These are phyloP conservation scores for Gossypium bickii DNA, from an alignment of 345 rosid genomes.

Conservation along the genomic window DNA sequence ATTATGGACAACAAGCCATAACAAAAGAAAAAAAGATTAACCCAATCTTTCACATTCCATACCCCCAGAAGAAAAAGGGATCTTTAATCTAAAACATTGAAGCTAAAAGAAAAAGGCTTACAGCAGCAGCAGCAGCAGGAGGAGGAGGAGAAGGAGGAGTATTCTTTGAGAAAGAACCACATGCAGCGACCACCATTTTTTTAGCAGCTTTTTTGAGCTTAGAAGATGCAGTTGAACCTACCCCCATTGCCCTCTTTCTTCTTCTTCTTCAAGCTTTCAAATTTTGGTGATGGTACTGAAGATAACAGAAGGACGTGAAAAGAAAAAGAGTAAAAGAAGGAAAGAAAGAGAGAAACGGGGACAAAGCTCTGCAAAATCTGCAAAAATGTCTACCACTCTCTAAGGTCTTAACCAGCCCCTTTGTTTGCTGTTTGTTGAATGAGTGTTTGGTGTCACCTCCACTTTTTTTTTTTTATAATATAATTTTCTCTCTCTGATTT, in stretches of 20 bases:
- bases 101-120: slow-evolving; percentile 21
- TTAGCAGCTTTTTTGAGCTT: slow-evolving; percentile 60
- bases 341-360: slow-evolving; percentile 6
- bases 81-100: background rate
- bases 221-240: slow-evolving; percentile 35
- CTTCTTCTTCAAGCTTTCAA: background rate
- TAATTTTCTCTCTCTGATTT: too few species aligned
- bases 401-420: background rate
- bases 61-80: background rate
- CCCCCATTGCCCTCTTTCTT: slow-evolving; percentile 31
- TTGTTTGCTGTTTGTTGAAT: background rate
- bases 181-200: slow-evolving; percentile 64
- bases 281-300: background rate
- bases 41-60: background rate
- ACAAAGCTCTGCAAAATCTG: slow-evolving; percentile 28
- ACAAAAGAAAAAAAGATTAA: background rate
- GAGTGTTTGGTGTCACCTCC: slow-evolving; percentile 4
- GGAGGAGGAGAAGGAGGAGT: slow-evolving; percentile 31
- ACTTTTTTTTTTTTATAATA: background rate
- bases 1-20: background rate
- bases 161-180: slow-evolving; percentile 57
- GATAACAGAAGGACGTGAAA: background rate
- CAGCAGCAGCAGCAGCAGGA: slow-evolving; percentile 19
- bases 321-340: background rate
- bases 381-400: slow-evolving; percentile 21